Percentiles rank a stretch among this genome's conserved stretches.
These are phyloP conservation scores for Gossypium sturtianum DNA, from an alignment of 345 rosid species.

Conservation along the genomic window DNA sequence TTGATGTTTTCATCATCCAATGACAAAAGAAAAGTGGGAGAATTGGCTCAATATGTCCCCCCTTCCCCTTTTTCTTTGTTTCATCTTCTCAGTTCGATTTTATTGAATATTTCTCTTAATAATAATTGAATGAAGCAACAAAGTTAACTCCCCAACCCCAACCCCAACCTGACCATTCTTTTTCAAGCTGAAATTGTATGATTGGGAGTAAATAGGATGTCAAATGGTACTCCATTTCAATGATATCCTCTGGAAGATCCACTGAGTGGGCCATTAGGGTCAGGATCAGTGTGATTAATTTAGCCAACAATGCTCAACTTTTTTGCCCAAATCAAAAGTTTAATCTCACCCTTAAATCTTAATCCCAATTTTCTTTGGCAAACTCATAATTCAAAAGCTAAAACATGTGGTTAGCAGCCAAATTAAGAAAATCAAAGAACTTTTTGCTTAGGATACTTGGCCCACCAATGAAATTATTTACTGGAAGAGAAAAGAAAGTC, in stretches of 20 bases:
- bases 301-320: neutral
- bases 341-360: neutral
- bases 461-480: conserved; percentile 3
- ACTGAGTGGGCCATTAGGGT: neutral
- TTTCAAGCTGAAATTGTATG: neutral
- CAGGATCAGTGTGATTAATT: neutral
- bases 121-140: neutral
- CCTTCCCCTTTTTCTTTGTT: neutral
- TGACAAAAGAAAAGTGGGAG: neutral
- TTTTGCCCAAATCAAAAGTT: neutral
- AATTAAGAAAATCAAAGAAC: neutral
- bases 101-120: no score
- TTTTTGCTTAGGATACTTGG: neutral
- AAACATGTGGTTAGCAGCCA: neutral
- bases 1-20: neutral
- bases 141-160: no score
- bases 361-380: neutral
- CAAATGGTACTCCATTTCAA: neutral
- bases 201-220: neutral
- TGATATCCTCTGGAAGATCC: neutral
- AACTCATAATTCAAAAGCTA: neutral
- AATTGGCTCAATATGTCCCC: neutral
- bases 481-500: neutral
- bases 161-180: no score
- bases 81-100: neutral